Percentiles rank a stretch among this genome's conserved stretches.
These are phyloP conservation scores for Colletotrichum kahawae DNA, from an alignment of 2,329 filamentous ascomycete genomes.

Conservation along the genomic window DNA sequence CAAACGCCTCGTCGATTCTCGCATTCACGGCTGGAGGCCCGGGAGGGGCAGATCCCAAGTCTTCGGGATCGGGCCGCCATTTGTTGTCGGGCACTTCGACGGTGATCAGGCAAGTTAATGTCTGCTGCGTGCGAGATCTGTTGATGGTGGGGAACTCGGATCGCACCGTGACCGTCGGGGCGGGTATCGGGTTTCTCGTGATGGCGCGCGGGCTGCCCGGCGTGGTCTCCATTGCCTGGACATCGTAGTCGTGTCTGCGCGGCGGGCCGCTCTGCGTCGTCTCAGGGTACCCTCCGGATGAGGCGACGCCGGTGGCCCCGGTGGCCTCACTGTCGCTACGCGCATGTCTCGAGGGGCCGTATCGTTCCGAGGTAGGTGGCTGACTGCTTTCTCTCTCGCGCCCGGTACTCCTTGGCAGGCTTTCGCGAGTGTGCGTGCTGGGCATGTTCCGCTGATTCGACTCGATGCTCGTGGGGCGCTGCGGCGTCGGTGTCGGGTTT, in stretches of 20 bases:
- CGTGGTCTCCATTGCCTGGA: slow-evolving; percentile 93
- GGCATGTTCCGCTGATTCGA: slow-evolving; percentile 38
- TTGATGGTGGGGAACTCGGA: slow-evolving; percentile 97
- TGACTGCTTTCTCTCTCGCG: slow-evolving; percentile 56
- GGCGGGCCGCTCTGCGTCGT: slow-evolving; percentile 71
- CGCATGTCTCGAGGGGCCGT: slow-evolving; percentile 58
- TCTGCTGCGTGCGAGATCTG: slow-evolving; percentile 91
- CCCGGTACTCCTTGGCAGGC: slow-evolving; percentile 39
- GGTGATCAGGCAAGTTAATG: slow-evolving; percentile 90
- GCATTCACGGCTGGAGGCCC: slow-evolving; percentile 42
- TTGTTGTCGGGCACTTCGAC: slow-evolving; percentile 93
- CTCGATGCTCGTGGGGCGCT: slow-evolving; percentile 56
- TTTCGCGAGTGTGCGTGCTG: slow-evolving; percentile 42
- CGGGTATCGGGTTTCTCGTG: slow-evolving; percentile 84
- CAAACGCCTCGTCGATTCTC: slow-evolving; percentile 58
- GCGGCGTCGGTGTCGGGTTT: slow-evolving; percentile 56
- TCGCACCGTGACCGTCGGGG: slow-evolving; percentile 90
- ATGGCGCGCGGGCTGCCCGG: slow-evolving; percentile 75
- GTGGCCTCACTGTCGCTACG: slow-evolving; percentile 83
- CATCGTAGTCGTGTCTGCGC: slow-evolving; percentile 90
- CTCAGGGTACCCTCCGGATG: slow-evolving; percentile 81
- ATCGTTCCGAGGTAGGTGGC: slow-evolving; percentile 47
- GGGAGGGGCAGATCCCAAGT: slow-evolving; percentile 64
- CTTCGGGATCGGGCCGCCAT: slow-evolving; percentile 86
- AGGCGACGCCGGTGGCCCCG: slow-evolving; percentile 73